These are phyloP conservation scores for Vigna hirtella DNA, from an alignment of 306 rosid species.

Conservation along the genomic window DNA sequence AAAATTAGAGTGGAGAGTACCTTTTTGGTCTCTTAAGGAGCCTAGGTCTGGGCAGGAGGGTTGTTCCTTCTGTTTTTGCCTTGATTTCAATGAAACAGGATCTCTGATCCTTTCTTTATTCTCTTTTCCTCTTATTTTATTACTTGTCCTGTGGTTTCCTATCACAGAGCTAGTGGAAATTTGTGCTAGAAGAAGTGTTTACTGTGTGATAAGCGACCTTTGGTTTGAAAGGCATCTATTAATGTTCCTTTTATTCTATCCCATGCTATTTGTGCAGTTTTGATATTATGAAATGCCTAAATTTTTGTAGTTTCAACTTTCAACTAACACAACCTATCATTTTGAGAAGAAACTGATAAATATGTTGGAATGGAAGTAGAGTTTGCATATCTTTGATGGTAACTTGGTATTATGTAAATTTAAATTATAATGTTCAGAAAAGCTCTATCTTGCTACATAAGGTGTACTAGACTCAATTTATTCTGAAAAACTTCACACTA, in stretches of 20 bases:
- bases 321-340: conserved; percentile 14
- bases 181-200: conserved; percentile 20
- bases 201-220: conserved; percentile 3
- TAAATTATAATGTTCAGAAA: conserved; percentile 18
- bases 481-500: background rate
- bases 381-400: conserved; percentile 36
- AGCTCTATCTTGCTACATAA: conserved; percentile 23
- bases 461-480: conserved; percentile 9
- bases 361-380: conserved; percentile 21
- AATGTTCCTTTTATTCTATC: background rate
- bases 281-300: conserved; percentile 26
- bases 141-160: too few relatives aligned
- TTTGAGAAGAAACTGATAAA: conserved; percentile 36
- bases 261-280: conserved; percentile 31
- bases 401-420: conserved; percentile 18
- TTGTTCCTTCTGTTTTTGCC: too few relatives aligned
- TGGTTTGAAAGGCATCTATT: conserved; percentile 12
- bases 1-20: too few relatives aligned
- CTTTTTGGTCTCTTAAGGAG: too few relatives aligned
- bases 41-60: too few relatives aligned
- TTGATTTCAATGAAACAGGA: too few relatives aligned
- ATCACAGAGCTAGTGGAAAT: background rate
- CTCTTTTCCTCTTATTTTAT: too few relatives aligned
- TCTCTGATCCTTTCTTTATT: too few relatives aligned
- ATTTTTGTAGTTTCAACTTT: conserved; percentile 33